Conservation (phyloP, 148 eudicot genomes). For the Salicornia ramosissima region DNA sequence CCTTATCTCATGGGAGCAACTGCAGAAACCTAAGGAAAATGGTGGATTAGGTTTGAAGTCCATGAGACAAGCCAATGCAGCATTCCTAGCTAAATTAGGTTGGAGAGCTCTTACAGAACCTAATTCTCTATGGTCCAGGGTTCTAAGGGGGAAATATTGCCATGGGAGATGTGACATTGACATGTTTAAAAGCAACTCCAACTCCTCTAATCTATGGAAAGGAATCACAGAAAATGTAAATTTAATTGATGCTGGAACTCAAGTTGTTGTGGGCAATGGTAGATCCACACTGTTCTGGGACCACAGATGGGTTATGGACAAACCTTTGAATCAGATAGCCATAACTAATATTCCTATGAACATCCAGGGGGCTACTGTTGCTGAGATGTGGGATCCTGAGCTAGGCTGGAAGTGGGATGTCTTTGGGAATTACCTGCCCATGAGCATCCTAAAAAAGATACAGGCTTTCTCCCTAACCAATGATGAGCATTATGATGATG, state of each 20-base stretch:
- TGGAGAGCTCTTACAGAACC: neutral
- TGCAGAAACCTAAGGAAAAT: neutral
- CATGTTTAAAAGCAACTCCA: neutral
- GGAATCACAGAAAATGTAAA: neutral
- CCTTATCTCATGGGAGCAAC: neutral
- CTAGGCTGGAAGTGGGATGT: neutral
- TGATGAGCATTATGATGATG: neutral
- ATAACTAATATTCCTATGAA: neutral
- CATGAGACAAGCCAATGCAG: neutral
- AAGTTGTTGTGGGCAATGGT: neutral
- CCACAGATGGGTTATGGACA: neutral
- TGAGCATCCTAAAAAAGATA: neutral
- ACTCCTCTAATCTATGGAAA: neutral
- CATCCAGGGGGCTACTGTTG: neutral
- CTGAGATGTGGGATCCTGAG: neutral
- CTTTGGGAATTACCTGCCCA: neutral
- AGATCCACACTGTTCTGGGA: neutral
- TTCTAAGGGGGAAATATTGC: neutral
- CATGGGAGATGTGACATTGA: neutral
- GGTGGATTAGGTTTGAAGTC: neutral
- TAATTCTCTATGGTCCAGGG: neutral
- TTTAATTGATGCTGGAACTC: neutral
- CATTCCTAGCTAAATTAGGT: neutral
- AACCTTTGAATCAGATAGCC: neutral
- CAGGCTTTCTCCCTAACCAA: neutral